These are phyloP conservation scores for Xerocomus potaroensis DNA, from an alignment of 768 basidiomycete species.

Conservation along the genomic window DNA sequence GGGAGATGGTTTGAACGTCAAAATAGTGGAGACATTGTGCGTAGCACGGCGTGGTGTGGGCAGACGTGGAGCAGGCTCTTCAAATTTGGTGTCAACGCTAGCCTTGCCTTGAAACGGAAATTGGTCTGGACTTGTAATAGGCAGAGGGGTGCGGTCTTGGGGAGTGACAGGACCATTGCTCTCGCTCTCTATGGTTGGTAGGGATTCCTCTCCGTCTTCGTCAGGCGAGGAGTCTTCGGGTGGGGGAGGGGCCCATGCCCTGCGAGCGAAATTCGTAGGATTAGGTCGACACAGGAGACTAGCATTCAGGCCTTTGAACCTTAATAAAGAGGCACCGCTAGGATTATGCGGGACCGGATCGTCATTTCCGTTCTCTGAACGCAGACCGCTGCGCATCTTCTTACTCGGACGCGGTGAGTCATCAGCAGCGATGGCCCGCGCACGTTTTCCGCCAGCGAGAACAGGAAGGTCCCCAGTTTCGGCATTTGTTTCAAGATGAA, in stretches of 20 bases:
- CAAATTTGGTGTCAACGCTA: constrained; percentile 16
- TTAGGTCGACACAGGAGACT: constrained; percentile 55
- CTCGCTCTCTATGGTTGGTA: constrained; percentile 43
- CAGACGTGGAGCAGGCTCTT: constrained; percentile 20
- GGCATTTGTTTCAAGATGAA: constrained; percentile 11
- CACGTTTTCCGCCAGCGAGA: constrained; percentile 24
- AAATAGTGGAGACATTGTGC: constrained; percentile 33
- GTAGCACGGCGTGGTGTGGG: constrained; percentile 21
- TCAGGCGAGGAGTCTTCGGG: constrained; percentile 34
- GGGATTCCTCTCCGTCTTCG: constrained; percentile 29
- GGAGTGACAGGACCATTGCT: constrained; percentile 52
- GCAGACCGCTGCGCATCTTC: constrained; percentile 20
- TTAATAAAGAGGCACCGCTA: constrained; percentile 22
- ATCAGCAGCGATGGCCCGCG: constrained; percentile 17
- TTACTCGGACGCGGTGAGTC: constrained; percentile 26
- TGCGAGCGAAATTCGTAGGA: constrained; percentile 54
- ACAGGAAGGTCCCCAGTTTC: constrained; percentile 7
- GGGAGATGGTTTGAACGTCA: constrained; percentile 61
- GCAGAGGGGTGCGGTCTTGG: constrained; percentile 45
- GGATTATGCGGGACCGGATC: constrained; percentile 23
- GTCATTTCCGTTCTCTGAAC: constrained; percentile 26
- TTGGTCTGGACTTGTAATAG: constrained; percentile 34
- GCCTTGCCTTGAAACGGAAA: constrained; percentile 21
- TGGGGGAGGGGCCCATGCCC: constrained; percentile 49
- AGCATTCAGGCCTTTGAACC: constrained; percentile 37